Percentiles rank a stretch among this genome's conserved stretches.
These are phyloP conservation scores for Mrakia gelida DNA, from an alignment of 768 basidiomycete genomes.

Conservation along the genomic window DNA sequence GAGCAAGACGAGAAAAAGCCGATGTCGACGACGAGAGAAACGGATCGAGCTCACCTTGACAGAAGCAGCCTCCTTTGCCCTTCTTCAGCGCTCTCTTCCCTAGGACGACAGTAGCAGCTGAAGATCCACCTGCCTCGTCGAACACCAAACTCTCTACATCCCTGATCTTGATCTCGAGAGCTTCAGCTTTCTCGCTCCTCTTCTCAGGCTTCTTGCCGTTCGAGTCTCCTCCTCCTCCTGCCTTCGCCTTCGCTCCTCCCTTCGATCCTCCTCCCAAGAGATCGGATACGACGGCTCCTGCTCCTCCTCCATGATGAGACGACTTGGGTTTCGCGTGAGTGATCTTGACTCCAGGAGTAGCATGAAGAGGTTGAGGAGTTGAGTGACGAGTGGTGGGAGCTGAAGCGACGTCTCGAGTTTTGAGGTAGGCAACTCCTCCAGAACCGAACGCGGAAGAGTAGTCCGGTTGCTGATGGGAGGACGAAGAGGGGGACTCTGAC, in stretches of 20 bases:
- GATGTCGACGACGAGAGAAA: neutral
- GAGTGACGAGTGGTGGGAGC: neutral
- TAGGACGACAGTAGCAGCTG: neutral
- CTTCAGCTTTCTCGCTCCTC: constrained; percentile 16
- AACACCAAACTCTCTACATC: constrained; percentile 21
- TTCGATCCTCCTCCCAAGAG: constrained; percentile 11
- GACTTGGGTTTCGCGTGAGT: constrained; percentile 5
- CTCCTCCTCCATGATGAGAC: neutral
- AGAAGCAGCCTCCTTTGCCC: constrained; percentile 32
- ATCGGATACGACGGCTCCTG: constrained; percentile 24
- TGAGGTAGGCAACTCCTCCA: neutral
- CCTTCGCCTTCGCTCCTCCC: constrained; percentile 4
- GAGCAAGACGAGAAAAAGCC: neutral
- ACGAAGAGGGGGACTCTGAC: neutral
- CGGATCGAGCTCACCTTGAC: constrained; percentile 21
- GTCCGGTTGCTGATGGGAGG: neutral
- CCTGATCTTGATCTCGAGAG: constrained; percentile 5
- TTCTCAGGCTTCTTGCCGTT: constrained; percentile 8
- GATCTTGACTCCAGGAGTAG: constrained; percentile 16
- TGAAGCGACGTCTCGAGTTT: neutral
- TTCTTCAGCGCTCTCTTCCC: constrained; percentile 32
- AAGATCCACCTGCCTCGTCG: neutral
- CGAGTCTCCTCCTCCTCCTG: neutral
- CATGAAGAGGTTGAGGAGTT: constrained; percentile 8
- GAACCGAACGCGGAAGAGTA: neutral